phyloP scores from a whole-genome alignment of 2,329 filamentous ascomycete species.

The Hortaea werneckii region DNA sequence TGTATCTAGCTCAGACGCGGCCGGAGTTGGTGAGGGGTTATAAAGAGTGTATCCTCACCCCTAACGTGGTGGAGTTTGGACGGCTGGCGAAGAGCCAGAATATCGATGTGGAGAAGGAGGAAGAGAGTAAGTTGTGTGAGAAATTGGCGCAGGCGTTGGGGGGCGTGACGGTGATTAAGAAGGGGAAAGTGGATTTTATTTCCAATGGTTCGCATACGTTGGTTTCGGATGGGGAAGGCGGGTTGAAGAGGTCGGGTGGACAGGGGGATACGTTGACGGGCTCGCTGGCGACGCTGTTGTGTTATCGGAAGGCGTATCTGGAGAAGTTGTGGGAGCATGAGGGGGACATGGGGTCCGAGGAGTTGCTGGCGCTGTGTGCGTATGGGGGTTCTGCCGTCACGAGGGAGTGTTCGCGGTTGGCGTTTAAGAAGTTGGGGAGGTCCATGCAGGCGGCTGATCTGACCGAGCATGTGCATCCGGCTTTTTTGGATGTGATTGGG shows the following conservation, averaged over 20 bases:
- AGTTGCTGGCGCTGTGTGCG: slow-evolving; percentile 63
- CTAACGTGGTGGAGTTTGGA: slow-evolving; percentile 88
- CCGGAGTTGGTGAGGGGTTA: slow-evolving; percentile 74
- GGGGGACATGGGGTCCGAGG: slow-evolving; percentile 43
- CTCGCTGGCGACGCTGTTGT: slow-evolving; percentile 75
- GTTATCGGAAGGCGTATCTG: slow-evolving; percentile 78
- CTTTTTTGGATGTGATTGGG: slow-evolving; percentile 72
- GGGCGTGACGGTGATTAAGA: slow-evolving; percentile 85
- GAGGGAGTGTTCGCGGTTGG: slow-evolving; percentile 77
- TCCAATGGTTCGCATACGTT: slow-evolving; percentile 70
- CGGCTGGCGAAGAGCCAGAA: slow-evolving; percentile 67
- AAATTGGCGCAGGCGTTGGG: slow-evolving; percentile 67
- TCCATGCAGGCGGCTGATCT: slow-evolving; percentile 88
- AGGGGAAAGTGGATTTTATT: slow-evolving; percentile 73
- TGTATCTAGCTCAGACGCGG: slow-evolving; percentile 64
- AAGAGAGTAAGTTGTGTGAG: slow-evolving; percentile 50
- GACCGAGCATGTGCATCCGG: slow-evolving; percentile 76
- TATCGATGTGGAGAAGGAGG: slow-evolving; percentile 47
- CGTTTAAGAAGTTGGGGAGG: slow-evolving; percentile 75
- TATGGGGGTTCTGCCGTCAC: slow-evolving; percentile 84
- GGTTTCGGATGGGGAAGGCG: slow-evolving; percentile 66
- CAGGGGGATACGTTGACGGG: slow-evolving; percentile 95
- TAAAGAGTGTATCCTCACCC: slow-evolving; percentile 75
- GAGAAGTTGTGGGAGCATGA: slow-evolving; percentile 66
- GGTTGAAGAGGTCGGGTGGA: slow-evolving; percentile 80